These are phyloP conservation scores for Yamadazyma takamatsuzukensis DNA, from an alignment of 805 yeast genomes.

Conservation along the genomic window DNA sequence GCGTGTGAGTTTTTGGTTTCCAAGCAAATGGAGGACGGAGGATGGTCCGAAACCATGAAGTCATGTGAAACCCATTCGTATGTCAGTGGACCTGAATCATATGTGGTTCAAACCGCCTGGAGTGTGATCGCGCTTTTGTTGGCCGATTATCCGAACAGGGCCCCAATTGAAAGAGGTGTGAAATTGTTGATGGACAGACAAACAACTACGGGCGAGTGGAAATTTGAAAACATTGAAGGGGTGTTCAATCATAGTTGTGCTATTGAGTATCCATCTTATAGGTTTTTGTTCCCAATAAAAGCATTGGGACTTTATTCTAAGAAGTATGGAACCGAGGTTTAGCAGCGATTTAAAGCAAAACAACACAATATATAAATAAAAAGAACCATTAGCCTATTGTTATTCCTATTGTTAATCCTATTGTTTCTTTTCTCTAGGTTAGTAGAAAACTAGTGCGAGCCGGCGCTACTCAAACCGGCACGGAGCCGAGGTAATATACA, in stretches of 20 bases:
- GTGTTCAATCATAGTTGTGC: constrained; percentile 91
- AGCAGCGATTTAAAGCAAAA: too few relatives aligned
- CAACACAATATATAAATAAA: too few relatives aligned
- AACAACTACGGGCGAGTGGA: constrained; percentile 75
- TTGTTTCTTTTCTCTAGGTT: too few relatives aligned
- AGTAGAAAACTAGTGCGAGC: too few relatives aligned
- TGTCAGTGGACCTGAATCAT: constrained; percentile 58
- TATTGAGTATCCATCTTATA: constrained; percentile 93
- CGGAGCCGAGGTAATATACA: too few relatives aligned
- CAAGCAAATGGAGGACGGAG: constrained; percentile 84
- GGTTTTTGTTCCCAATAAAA: constrained; percentile 84
- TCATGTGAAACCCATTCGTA: constrained; percentile 79
- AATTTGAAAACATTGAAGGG: constrained; percentile 83
- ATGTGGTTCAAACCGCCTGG: constrained; percentile 93
- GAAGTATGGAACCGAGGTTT: constrained; percentile 21
- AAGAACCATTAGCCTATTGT: too few relatives aligned
- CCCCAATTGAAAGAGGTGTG: constrained; percentile 62
- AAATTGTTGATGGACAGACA: constrained; percentile 64
- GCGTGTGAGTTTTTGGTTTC: constrained; percentile 84
- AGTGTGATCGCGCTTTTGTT: constrained; percentile 75
- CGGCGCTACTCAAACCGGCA: too few relatives aligned
- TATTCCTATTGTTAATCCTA: too few relatives aligned
- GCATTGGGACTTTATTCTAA: constrained; percentile 73
- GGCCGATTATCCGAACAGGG: constrained; percentile 73
- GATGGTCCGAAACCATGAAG: constrained; percentile 96